Base-by-base conservation (phyloP, 495 filamentous ascomycete genomes). In the Clohesyomyces aquaticus region DNA sequence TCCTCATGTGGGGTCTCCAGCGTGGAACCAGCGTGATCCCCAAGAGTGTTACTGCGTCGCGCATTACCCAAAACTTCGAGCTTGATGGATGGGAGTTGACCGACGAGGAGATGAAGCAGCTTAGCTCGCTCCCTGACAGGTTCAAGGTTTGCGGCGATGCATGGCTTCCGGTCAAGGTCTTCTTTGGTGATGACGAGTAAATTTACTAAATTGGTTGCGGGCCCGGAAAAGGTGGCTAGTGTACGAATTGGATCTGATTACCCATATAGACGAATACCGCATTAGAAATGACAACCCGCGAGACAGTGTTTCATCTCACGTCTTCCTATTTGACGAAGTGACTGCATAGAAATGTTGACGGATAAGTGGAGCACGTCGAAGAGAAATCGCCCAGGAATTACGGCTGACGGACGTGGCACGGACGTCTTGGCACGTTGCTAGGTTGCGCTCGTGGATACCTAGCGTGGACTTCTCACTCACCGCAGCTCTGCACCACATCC, bases 111-210 rank as follows among this genome's bases (percentile, higher is more conserved):
- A 68, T 77, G 59, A 69, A 70, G 61, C 21, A 72, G 65, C 59
- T 77, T 25, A 66, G 58, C 42, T 59, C 51, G 14, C 56, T 77
- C 46, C 66, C 66, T 6, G 74, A 74, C n/a, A 70, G 75, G 38
- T 77, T 77, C 71, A 77, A 76, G 67, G 75, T 77, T 28, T 77
- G 75, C 60, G 67, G 69, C n/a, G 74, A 77, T 68, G 65, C 53
- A 1, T 77, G 75, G 75, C 67, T 77, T 43, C 75, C 75, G 16
- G 69, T 91, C 28, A 89, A 88, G 82, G 88, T 93, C 8, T 94
- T 94, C 82, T 91, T 91, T 75, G 91, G 90, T 10, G 89, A 93
- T 74, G 91, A 91, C 67, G 89, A 93, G 76, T 90, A 83, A 42
- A 65, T n/a, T n/a, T n/a, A n/a, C n/a, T n/a, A n/a, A n/a, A n/a